phyloP scores from a whole-genome alignment of 2,329 filamentous ascomycete species.

The Whalleya microplaca region DNA sequence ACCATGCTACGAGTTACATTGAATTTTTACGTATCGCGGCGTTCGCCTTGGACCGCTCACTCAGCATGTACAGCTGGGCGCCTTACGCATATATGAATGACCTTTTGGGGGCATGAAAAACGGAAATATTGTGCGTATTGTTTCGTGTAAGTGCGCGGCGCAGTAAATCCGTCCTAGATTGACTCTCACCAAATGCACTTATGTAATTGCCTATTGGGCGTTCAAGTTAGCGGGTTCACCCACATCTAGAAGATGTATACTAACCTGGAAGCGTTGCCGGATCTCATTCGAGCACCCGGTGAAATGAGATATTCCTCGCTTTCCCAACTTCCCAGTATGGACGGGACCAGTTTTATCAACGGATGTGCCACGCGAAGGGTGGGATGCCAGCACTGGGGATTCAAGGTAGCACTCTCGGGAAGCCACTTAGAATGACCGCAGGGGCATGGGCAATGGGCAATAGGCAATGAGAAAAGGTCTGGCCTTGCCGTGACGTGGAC shows the following conservation, averaged over 20 bases:
- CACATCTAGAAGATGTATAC: not conserved
- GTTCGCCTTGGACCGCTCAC: slow-evolving; percentile 16
- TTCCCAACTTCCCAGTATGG: slow-evolving; percentile 20
- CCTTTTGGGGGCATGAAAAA: not conserved
- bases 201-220: not conserved
- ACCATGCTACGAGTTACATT: slow-evolving; percentile 1
- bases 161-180: not conserved
- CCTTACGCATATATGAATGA: not conserved
- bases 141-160: not conserved
- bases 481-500: slow-evolving; percentile 25
- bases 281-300: not conserved
- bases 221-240: not conserved
- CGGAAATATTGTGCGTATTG: not conserved
- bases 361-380: slow-evolving; percentile 22
- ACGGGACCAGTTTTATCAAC: slow-evolving; percentile 6
- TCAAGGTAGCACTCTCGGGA: slow-evolving; percentile 19
- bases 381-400: slow-evolving; percentile 15
- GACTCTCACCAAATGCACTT: not conserved
- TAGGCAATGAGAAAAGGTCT: slow-evolving; percentile 23
- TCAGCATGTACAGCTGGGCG: not conserved
- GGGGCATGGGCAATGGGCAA: slow-evolving; percentile 8
- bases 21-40: slow-evolving; percentile 12
- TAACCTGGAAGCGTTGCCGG: not conserved
- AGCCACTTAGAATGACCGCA: slow-evolving; percentile 15
- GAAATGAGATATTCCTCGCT: not conserved